phyloP scores from a whole-genome alignment of 1,139 yeast genomes.

The Nakaseomyces uthaithaninus region DNA sequence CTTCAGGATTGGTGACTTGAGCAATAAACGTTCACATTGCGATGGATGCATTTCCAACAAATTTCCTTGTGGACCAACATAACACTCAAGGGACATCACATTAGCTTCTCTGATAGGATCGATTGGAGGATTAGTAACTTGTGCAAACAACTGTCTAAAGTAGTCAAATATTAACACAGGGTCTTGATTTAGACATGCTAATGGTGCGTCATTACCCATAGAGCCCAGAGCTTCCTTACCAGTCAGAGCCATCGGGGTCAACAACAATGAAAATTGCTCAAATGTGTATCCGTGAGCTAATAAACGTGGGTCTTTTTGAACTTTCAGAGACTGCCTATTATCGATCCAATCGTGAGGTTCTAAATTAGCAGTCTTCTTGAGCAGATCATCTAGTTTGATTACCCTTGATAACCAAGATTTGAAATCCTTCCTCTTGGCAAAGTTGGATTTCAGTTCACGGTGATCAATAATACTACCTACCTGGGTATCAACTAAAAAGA shows the following conservation, averaged over 20 bases:
- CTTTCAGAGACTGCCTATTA: constrained; percentile 34
- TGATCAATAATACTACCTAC: constrained; percentile 92
- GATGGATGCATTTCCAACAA: constrained; percentile 83
- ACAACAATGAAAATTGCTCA: constrained; percentile 75
- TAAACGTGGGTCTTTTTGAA: constrained; percentile 76
- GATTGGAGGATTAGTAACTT: constrained; percentile 97
- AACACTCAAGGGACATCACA: constrained; percentile 95
- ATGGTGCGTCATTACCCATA: constrained; percentile 98
- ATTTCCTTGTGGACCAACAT: constrained; percentile 96
- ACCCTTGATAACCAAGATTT: constrained; percentile 87
- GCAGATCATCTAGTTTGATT: constrained; percentile 72
- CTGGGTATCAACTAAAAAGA: constrained; percentile 90
- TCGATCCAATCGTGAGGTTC: constrained; percentile 19
- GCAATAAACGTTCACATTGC: constrained; percentile 81
- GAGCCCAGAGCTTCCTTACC: constrained; percentile 95
- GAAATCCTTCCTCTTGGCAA: constrained; percentile 83
- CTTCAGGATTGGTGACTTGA: constrained; percentile 75
- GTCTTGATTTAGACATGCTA: constrained; percentile 90
- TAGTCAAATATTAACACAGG: constrained; percentile 88
- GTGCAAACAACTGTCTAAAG: constrained; percentile 94
- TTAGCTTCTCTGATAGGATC: constrained; percentile 96
- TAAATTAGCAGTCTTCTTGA: constrained; percentile 37
- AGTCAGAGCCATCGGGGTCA: constrained; percentile 88
- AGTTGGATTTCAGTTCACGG: constrained; percentile 70
- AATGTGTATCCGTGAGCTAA: constrained; percentile 86